Evolutionary conservation across 345 rosid species (phyloP), one percentile per base, ranked within the genome.

Genomic region (Melaleuca quinquenervia): DNA sequence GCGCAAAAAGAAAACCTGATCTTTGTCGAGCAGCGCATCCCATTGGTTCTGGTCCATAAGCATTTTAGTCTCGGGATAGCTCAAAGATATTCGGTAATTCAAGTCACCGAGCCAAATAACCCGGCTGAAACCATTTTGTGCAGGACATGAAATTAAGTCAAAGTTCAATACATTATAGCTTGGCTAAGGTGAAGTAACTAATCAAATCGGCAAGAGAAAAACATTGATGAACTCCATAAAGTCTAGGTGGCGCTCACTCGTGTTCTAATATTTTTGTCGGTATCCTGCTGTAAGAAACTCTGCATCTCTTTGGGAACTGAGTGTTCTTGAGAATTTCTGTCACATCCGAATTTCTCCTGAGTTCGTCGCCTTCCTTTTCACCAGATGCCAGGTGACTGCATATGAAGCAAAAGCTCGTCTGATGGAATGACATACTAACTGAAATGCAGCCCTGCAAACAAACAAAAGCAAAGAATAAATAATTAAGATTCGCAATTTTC

Each of bases 371-470:
- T 90, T 97, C 99, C 91, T 93, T 97, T 89, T 97, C 98, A 24
- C 99, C 99, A 0, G 99, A 97, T 64, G 99, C 98, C 92, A 97
- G 89, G 91, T 97, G 98, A 89, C 98, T 94, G 86, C 98, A 96
- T 21, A 96, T 84, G 87, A 97, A 96, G 91, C 98, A 97, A 86
- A 97, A 92, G 89, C 94, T 96, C 21, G 98, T 95, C 90, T 94
- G 94, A 85, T 96, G 94, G 85, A 96, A 91, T 82, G 90, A 89
- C 94, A 96, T 92, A 90, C 99, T 96, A 78, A 97, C 96, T 8
- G 98, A 94, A 83, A 97, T 96, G 86, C 98, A 97, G 27, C 99
- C 99, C 99, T 97, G 92, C 90, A 92, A 84, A 24, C 64, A 76
- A 44, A 78, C n/a, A 52, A 50, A 41, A 83, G 26, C 45, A 50